These are phyloP conservation scores for Phytophthora lateralis DNA, from an alignment of 352 stramenopile species.

Conservation along the genomic window DNA sequence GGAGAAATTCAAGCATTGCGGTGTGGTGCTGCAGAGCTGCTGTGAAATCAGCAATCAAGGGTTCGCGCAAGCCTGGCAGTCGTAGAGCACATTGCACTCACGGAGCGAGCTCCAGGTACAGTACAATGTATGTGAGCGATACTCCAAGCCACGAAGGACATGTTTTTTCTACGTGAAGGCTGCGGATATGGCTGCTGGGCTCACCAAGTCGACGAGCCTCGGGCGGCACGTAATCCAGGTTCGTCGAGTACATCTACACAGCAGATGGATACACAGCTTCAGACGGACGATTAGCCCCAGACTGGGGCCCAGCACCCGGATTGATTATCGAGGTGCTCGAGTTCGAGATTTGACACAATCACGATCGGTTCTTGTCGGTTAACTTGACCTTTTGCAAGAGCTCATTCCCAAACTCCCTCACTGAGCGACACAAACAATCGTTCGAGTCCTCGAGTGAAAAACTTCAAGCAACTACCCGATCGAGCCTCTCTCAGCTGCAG, in stretches of 20 bases:
- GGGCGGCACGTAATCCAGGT: background rate
- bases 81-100: too few species aligned
- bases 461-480: background rate
- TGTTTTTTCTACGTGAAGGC: too few species aligned
- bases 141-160: too few species aligned
- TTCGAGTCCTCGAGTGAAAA: background rate
- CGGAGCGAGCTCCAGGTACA: too few species aligned
- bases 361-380: background rate
- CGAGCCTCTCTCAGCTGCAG: background rate
- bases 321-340: slow-evolving; percentile 21
- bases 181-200: too few species aligned
- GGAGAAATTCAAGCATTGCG: background rate
- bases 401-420: slow-evolving; percentile 23
- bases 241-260: background rate
- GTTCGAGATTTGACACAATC: slow-evolving; percentile 18
- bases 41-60: too few species aligned
- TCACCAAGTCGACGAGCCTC: background rate
- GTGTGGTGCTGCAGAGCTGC: background rate
- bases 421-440: slow-evolving; percentile 4
- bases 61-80: too few species aligned
- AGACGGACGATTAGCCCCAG: slow-evolving; percentile 7
- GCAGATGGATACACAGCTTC: background rate
- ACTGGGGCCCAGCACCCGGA: too few species aligned
- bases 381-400: slow-evolving; percentile 3
- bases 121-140: too few species aligned